Conservation (phyloP, 176 grass and related monocot species). For the Cocos nucifera region DNA sequence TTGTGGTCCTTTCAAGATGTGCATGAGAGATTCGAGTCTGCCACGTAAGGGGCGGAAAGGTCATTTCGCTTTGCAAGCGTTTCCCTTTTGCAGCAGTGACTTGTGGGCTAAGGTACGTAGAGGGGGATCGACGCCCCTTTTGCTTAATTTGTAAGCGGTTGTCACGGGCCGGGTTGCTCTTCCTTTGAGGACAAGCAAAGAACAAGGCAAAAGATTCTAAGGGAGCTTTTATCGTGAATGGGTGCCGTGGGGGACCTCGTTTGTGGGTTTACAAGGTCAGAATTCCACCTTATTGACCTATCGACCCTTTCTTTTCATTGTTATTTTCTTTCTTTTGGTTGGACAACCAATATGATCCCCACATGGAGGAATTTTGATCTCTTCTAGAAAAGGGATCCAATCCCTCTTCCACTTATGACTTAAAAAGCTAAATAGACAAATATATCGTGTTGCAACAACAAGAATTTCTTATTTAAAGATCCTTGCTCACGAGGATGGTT, state of each 20-base stretch:
- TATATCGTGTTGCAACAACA: too few species aligned
- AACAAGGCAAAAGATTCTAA: neutral
- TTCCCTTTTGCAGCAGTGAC: too few species aligned
- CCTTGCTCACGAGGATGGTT: too few species aligned
- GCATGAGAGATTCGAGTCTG: too few species aligned
- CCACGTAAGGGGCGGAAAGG: too few species aligned
- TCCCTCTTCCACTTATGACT: too few species aligned
- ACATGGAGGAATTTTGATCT: slow-evolving; percentile 11
- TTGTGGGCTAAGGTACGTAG: too few species aligned
- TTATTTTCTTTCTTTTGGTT: slow-evolving; percentile 11
- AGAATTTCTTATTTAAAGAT: too few species aligned
- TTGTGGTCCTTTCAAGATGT: too few species aligned
- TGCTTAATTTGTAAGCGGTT: neutral
- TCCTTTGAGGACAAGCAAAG: slow-evolving; percentile 74
- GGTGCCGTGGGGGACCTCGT: slow-evolving; percentile 24
- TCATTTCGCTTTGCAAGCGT: too few species aligned
- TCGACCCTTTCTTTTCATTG: slow-evolving; percentile 22
- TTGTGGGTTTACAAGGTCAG: slow-evolving; percentile 54
- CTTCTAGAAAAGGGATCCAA: slow-evolving; percentile 2
- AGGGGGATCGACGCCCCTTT: neutral
- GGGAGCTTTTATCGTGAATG: slow-evolving; percentile 23
- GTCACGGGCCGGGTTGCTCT: neutral
- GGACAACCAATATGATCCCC: neutral
- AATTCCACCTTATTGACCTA: slow-evolving; percentile 62
- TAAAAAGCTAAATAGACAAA: too few species aligned